Percentiles rank a stretch among this genome's conserved stretches.
Evolutionary conservation across 2,329 filamentous ascomycete species (phyloP).

Genomic region (Pleurostoma richardsiae): DNA sequence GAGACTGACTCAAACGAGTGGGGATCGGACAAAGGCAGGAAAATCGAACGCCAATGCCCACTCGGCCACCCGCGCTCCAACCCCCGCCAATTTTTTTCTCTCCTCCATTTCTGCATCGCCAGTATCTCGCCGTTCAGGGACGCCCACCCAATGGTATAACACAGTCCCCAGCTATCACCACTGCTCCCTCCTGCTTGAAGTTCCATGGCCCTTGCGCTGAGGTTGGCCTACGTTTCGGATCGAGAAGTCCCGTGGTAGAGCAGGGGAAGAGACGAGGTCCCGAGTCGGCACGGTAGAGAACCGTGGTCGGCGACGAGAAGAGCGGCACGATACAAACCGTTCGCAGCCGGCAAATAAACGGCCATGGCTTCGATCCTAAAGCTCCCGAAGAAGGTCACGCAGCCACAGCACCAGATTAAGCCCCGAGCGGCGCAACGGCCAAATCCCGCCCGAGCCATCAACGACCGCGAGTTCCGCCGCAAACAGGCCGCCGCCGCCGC

Average conservation of each 20-base stretch:
- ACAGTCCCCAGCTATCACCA: neutral
- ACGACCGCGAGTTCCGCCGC: conserved; percentile 43
- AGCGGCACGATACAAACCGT: too few species aligned
- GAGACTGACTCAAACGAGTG: neutral
- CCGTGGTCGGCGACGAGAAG: too few species aligned
- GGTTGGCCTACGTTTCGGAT: too few species aligned
- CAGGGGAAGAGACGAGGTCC: too few species aligned
- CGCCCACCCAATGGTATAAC: conserved; percentile 15
- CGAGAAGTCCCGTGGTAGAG: too few species aligned
- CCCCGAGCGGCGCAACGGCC: conserved; percentile 19
- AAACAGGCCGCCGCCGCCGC: conserved; percentile 23
- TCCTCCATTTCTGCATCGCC: conserved; percentile 8
- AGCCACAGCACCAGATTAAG: conserved; percentile 13
- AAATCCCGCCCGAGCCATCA: conserved; percentile 46
- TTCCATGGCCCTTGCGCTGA: too few species aligned
- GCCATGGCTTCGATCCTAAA: conserved; percentile 9
- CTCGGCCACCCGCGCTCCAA: conserved; percentile 20
- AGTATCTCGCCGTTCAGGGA: conserved; percentile 13
- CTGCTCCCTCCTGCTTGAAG: neutral
- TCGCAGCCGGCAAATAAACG: too few species aligned
- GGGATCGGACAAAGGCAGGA: neutral
- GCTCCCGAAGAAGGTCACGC: conserved; percentile 13
- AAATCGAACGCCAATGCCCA: conserved; percentile 15
- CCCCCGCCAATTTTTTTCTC: conserved; percentile 4
- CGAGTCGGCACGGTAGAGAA: too few species aligned